Evolutionary conservation across 805 yeast genomes (phyloP), one percentile per base, ranked within the genome.

Genomic region (Candida manassasensis): DNA sequence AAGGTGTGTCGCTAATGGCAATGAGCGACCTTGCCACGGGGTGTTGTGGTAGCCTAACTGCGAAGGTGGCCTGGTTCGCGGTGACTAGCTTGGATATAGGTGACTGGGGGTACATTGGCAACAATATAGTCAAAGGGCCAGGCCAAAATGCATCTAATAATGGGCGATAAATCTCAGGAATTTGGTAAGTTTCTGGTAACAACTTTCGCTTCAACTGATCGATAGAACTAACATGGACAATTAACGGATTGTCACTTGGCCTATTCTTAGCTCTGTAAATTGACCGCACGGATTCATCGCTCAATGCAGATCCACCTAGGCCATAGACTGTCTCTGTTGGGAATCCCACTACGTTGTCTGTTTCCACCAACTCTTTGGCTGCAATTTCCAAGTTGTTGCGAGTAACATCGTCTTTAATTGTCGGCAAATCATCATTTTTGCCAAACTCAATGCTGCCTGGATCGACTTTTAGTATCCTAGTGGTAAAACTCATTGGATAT

Each of bases 251-350:
- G 58, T 93, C 98, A 4, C 94, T 79, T 0, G 98, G 98, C 44
- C 98, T 70, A 53, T 88, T 87, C 50, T 93, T 93, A 18, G 97
- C 97, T 17, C 59, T 67, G 56, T 88, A 93, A 7, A 93, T 93
- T 29, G 80, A 75, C 39, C 59, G 55, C 2, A 89, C 96, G 0
- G 94, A 74, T 4, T 74, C 77, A 35, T 87, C 87, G 36, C 68
- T 71, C 33, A 85, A 63, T 0, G 95, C 84, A 3, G 89, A 81
- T 1, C 93, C 98, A 0, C 96, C 98, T 1, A 93, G 69, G 0
- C 98, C 98, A 56, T 93, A 93, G 0, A 93, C 98, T 0, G 98
- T 93, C 53, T 93, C 98, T 0, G 98, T 86, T 2, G 98, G 98
- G 49, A 93, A 89, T 0, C 90, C 97, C 10, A 93, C 88, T 0